Conservation (phyloP, 345 rosid genomes). For the Turnera subulata region DNA sequence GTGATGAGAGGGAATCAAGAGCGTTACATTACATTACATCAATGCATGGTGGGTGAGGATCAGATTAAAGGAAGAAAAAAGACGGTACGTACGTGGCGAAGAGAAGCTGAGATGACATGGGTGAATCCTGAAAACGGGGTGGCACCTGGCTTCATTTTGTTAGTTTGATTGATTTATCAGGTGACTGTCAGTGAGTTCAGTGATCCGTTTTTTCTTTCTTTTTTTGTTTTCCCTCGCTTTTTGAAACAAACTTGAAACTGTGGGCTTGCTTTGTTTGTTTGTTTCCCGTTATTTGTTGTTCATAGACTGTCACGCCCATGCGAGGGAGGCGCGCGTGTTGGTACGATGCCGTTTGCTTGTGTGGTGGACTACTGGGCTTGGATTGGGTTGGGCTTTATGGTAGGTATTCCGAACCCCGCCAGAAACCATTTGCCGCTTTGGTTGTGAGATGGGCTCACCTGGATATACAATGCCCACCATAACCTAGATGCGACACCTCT, state of each 20-base stretch:
- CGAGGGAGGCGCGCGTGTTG: not conserved
- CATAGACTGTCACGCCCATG: conserved; percentile 11
- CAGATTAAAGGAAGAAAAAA: not conserved
- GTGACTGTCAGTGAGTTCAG: too few species aligned
- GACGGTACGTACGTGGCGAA: not conserved
- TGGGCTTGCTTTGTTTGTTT: conserved; percentile 4
- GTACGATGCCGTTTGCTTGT: not conserved
- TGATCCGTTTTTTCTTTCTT: too few species aligned
- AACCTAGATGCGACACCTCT: too few species aligned
- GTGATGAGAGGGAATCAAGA: too few species aligned
- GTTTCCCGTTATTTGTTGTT: too few species aligned
- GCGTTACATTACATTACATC: too few species aligned
- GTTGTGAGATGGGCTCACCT: not conserved
- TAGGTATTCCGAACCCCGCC: not conserved
- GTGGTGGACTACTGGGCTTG: not conserved
- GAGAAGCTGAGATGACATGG: too few species aligned
- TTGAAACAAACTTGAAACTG: not conserved
- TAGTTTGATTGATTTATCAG: too few species aligned
- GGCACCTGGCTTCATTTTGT: too few species aligned
- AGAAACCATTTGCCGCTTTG: not conserved
- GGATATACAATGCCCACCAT: too few species aligned
- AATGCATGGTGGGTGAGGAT: not conserved
- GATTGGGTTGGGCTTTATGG: not conserved
- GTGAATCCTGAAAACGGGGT: too few species aligned
- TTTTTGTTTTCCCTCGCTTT: conserved; percentile 12